phyloP scores from a whole-genome alignment of 2,329 filamentous ascomycete genomes.

The Alternaria gansuensis region DNA sequence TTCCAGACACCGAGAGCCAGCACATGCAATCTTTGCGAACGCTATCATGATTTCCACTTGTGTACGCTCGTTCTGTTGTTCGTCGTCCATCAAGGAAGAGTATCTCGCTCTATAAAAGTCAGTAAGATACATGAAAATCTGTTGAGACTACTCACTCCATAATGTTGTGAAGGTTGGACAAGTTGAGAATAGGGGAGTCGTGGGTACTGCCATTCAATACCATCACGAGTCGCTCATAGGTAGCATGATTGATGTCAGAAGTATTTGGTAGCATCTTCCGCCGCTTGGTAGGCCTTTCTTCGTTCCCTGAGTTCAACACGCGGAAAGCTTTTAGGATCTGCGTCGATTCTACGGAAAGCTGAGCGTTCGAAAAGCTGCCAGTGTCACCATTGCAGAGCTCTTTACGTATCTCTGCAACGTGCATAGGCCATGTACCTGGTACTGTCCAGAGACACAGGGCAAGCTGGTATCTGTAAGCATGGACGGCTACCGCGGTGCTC shows the following conservation, averaged over 20 bases:
- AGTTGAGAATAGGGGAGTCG: slow-evolving; percentile 31
- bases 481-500: neutral
- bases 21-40: slow-evolving; percentile 48
- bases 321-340: slow-evolving; percentile 31
- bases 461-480: slow-evolving; percentile 35
- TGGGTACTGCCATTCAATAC: slow-evolving; percentile 37
- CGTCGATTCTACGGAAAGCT: slow-evolving; percentile 34
- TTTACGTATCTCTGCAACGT: slow-evolving; percentile 34
- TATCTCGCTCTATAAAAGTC: slow-evolving; percentile 39
- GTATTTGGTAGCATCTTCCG: slow-evolving; percentile 32
- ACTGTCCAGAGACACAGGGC: slow-evolving; percentile 48
- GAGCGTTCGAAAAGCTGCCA: slow-evolving; percentile 33
- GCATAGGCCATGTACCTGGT: slow-evolving; percentile 38
- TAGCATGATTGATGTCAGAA: slow-evolving; percentile 20
- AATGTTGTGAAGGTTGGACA: slow-evolving; percentile 38
- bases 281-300: slow-evolving; percentile 44
- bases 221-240: slow-evolving; percentile 35
- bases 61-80: slow-evolving; percentile 27
- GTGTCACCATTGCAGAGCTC: slow-evolving; percentile 33
- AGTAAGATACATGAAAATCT: slow-evolving; percentile 5
- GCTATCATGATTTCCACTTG: slow-evolving; percentile 40
- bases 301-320: slow-evolving; percentile 26
- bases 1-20: slow-evolving; percentile 40
- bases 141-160: slow-evolving; percentile 34
- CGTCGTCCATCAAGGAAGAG: slow-evolving; percentile 26